Evolutionary conservation across 2,329 filamentous ascomycete genomes (phyloP), one percentile per base, ranked within the genome.

Genomic region (Neonectria coccinea): DNA sequence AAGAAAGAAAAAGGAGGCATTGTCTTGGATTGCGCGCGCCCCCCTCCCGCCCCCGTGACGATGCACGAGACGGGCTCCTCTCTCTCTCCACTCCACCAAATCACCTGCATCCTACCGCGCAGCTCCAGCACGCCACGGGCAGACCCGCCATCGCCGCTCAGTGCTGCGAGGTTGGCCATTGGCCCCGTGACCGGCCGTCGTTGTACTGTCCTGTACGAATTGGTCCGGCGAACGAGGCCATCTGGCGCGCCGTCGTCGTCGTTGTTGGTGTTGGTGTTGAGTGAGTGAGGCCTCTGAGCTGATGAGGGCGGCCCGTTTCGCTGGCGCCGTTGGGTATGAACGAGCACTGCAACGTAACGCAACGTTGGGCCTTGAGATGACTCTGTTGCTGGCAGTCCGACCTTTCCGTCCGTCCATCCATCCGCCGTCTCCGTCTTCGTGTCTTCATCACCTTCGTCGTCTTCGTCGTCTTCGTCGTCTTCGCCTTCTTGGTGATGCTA

Each of bases 51-150:
- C 33, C 68, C 64, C 64, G 68, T 72, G 70, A 72, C 62, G 64
- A 56, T 56, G 70, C 70, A 72, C 70, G 68, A 72, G 70, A 72
- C 70, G 54, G 27, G 36, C 45, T 59, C 20, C 25, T 27, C 59
- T 48, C 54, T 44, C 52, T 59, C 57, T 55, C 54, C 56, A 63
- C 58, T 45, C 56, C 56, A 47, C 58, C 54, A 54, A 68, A 73
- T 70, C 67, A 73, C 67, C 62, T 71, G 71, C 71, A 72, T 69
- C 57, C 62, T 50, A 59, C 59, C 33, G 57, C 55, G 62, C 62
- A 69, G 67, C 54, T 54, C 55, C 36, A 62, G 48, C 52, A 59
- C 65, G 54, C 65, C 58, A 71, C 63, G 59, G 59, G 65, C 59
- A 66, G 62, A 65, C 55, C 61, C 48, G 57, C 45, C 48, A 25